phyloP scores from a whole-genome alignment of 331 rosid species.

The Malus hybrid region DNA sequence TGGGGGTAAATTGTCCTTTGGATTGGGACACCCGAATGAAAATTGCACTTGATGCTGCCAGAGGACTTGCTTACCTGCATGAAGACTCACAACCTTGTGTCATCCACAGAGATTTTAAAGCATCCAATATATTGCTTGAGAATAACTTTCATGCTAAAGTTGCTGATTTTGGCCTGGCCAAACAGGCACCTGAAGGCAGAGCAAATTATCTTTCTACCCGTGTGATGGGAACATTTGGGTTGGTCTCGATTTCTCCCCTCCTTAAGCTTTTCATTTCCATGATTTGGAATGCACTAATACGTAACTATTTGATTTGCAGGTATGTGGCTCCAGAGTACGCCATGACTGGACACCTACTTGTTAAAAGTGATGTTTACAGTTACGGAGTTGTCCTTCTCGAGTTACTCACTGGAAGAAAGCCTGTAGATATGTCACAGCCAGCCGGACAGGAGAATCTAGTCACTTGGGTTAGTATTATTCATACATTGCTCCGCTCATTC shows the following conservation, averaged over 20 bases:
- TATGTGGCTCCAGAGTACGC: conserved; percentile 97
- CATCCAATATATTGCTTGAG: conserved; percentile 78
- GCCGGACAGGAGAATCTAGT: conserved; percentile 91
- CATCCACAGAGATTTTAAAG: conserved; percentile 86
- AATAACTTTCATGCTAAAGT: conserved; percentile 75
- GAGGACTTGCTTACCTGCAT: conserved; percentile 90
- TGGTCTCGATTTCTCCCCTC: conserved; percentile 19
- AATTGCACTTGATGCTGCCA: conserved; percentile 90
- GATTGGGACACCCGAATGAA: conserved; percentile 97
- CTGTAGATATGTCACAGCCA: conserved; percentile 92
- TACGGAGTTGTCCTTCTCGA: conserved; percentile 83
- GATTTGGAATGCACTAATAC: conserved; percentile 12
- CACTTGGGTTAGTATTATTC: conserved; percentile 66
- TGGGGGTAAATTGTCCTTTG: conserved; percentile 80
- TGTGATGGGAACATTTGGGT: conserved; percentile 99
- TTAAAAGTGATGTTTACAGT: conserved; percentile 91
- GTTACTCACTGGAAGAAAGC: conserved; percentile 71
- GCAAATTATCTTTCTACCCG: conserved; percentile 78
- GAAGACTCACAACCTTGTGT: conserved; percentile 98
- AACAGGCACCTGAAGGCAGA: conserved; percentile 93
- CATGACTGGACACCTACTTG: conserved; percentile 85
- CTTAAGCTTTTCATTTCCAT: conserved; percentile 4
- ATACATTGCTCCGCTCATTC: conserved; percentile 1
- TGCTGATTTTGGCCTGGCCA: conserved; percentile 97
- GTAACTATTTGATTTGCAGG: conserved; percentile 34